Evolutionary conservation across 176 grass and related monocot species (phyloP), one percentile per base, ranked within the genome.

Genomic region (Alopecurus myosuroides): DNA sequence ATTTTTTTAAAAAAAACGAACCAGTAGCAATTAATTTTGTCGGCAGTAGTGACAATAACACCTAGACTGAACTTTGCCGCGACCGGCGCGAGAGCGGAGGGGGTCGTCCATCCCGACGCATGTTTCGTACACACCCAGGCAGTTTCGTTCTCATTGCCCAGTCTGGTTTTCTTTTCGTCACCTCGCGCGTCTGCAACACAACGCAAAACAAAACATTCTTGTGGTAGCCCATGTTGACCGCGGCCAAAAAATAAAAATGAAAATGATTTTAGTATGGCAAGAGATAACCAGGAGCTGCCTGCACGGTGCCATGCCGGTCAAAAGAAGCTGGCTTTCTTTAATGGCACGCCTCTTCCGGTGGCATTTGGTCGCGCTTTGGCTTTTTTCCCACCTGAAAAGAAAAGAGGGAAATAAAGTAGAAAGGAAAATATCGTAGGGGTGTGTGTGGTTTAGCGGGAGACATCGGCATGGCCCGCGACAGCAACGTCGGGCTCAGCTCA

Each of bases 251-350:
- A 0, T 19, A 9, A 23, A 26, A 48, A 19, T 6, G 18, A 34
- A 17, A 11, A 22, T 2, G 15, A 3, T 41, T 45, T 48, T 19
- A 6, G 71, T 22, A 40, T 53, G 51, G 42, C 2, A 22, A 58
- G 15, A 66, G 35, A 72, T 61, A 25, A 19, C 2, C 26, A 1
- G 8, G 45, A 51, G 30, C 9, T 28, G 56, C 41, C n/a, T 73
- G 49, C 82, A 81, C 39, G 4, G 66, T 70, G 41, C 14, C 41
- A 20, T 4, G 77, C 0, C 46, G 88, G 84, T 79, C 84, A 86
- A 86, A 86, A 90, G 80, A 79, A 73, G 74, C 73, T 26, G 25
- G 9, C 55, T 74, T 83, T 50, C 73, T 90, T 86, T 45, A 30
- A 0, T 22, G 1, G 78, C 84, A 83, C 78, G 83, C 53, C 64